Base-by-base conservation (phyloP, 1,284 basidiomycete species). In the Rhodotorula mucilaginosa region DNA sequence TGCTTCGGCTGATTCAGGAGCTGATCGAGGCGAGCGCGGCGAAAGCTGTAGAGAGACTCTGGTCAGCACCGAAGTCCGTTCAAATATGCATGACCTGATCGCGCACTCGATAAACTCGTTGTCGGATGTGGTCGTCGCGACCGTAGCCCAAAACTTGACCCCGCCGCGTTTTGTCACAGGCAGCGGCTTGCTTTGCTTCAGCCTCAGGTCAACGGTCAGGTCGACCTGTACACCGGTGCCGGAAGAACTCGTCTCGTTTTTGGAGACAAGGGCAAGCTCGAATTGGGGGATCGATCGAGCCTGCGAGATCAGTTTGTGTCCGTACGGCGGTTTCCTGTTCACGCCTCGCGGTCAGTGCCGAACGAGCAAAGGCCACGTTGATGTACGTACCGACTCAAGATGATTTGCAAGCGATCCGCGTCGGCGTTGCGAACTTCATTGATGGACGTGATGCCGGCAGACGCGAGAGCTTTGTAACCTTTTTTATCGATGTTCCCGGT, bases 281-380 rank as follows among this genome's bases (percentile, higher is more conserved):
- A 78, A 78, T 5, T 64, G 57, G 8, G 78, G 78, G 34, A 79
- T 61, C n/a, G 64, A 31, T 1, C 29, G 57, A 15, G 77, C 78
- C 49, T 66, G 59, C 3, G 68, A 47, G 49, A 71, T 59, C 34
- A 77, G 54, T 56, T 64, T 70, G 34, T 54, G 66, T 3, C 74
- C 78, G 49, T 72, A 77, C 0, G 69, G 71, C n/a, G 73, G 70
- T 48, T 74, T 70, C 23, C 75, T 75, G 51, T 23, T 8, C 26
- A 3, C 29, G 3, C 34, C 39, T 8, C 21, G 65, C 15, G 48
- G 16, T 12, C 5, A 21, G 39, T 3, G 29, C 16, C 16, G 18
- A 18, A 26, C 18, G 49, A 16, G 26, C 5, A n/a, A 15, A 21
- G 12, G 16, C 18, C 12, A 51, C 16, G 29, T 19, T 5, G 4